Conservation (phyloP, 306 rosid species). For the Dalbergia oliveri region DNA sequence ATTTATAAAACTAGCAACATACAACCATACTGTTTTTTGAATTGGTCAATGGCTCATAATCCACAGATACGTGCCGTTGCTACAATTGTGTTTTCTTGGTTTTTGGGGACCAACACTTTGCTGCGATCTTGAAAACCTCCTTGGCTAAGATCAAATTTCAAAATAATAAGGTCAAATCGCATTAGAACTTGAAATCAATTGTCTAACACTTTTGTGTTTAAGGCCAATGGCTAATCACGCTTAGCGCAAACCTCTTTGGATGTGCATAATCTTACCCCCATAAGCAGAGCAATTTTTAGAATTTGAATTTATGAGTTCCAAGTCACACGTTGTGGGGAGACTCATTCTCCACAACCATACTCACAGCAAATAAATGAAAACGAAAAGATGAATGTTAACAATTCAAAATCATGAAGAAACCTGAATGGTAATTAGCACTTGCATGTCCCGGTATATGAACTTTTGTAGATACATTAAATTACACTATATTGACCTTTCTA, state of each 20-base stretch:
- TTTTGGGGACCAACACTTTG: neutral
- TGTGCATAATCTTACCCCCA: too few relatives aligned
- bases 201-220: too few relatives aligned
- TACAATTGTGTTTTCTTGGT: neutral
- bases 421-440: neutral
- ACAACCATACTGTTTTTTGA: neutral
- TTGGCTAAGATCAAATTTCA: neutral
- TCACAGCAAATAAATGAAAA: too few relatives aligned
- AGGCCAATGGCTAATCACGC: too few relatives aligned
- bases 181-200: neutral
- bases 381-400: too few relatives aligned
- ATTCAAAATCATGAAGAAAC: too few relatives aligned
- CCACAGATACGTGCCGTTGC: neutral
- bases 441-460: neutral
- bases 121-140: neutral
- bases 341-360: too few relatives aligned
- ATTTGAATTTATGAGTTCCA: too few relatives aligned
- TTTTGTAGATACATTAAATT: neutral
- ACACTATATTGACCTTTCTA: neutral
- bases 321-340: too few relatives aligned
- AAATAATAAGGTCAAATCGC: too few relatives aligned
- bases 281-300: too few relatives aligned
- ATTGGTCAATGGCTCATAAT: neutral
- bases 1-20: constrained; percentile 22
- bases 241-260: too few relatives aligned